phyloP scores from a whole-genome alignment of 1,284 basidiomycete species.

The Naganishia sp. region DNA sequence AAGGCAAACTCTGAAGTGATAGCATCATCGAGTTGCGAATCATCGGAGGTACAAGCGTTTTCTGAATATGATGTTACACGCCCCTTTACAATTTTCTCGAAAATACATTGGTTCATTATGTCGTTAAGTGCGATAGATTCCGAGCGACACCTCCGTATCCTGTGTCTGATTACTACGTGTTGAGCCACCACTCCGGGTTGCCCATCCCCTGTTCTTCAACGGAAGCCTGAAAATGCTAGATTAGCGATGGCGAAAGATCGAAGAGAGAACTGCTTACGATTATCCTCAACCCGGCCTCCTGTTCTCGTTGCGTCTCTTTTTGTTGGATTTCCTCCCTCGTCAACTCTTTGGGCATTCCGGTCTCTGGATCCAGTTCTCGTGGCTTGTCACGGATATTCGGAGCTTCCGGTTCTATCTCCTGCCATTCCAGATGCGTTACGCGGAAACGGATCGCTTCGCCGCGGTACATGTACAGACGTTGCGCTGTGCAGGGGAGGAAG shows the following conservation, averaged over 20 bases:
- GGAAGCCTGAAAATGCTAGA: slow-evolving; percentile 63
- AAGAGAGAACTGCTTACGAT: slow-evolving; percentile 59
- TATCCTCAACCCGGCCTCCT: slow-evolving; percentile 71
- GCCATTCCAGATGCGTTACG: slow-evolving; percentile 84
- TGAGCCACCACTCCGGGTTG: slow-evolving; percentile 59
- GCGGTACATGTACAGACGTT: slow-evolving; percentile 82
- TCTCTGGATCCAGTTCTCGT: slow-evolving; percentile 37
- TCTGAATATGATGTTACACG: no score
- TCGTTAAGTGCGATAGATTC: neutral
- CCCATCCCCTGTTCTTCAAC: slow-evolving; percentile 89
- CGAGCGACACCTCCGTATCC: neutral
- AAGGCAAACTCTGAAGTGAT: no score
- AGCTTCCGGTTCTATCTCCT: slow-evolving; percentile 86
- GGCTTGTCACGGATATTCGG: slow-evolving; percentile 37
- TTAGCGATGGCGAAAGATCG: neutral
- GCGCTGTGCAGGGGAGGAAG: slow-evolving; percentile 43
- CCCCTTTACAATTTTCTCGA: neutral
- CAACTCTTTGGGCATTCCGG: slow-evolving; percentile 49
- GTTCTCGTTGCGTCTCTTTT: slow-evolving; percentile 57
- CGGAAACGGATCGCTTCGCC: slow-evolving; percentile 83
- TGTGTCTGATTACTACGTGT: slow-evolving; percentile 1
- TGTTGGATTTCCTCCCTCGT: slow-evolving; percentile 69
- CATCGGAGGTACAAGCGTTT: no score
- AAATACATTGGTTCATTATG: slow-evolving; percentile 3
- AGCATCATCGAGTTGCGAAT: no score